Percentiles rank a stretch among this genome's conserved stretches.
Evolutionary conservation across 306 rosid genomes (phyloP).

Genomic region (Glycyrrhiza uralensis): DNA sequence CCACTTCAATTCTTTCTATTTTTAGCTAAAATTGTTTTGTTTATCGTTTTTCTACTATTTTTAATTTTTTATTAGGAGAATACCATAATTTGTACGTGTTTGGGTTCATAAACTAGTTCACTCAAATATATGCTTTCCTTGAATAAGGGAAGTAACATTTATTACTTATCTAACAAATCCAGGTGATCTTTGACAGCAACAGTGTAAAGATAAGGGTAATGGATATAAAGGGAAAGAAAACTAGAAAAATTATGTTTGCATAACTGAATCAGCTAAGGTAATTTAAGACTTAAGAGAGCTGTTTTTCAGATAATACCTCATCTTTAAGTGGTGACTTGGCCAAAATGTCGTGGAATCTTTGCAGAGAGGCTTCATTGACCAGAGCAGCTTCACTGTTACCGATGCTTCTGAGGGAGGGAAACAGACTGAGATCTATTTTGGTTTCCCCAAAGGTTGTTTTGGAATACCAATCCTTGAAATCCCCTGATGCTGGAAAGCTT

Average conservation of each 20-base stretch:
- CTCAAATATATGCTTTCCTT: not conserved
- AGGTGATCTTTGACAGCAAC: not conserved
- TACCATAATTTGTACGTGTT: too few relatives aligned
- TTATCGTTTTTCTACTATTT: too few relatives aligned
- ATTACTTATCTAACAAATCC: not conserved
- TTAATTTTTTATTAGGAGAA: too few relatives aligned
- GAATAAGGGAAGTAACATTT: not conserved
- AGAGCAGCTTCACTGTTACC: conserved; percentile 49
- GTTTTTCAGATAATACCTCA: conserved; percentile 31
- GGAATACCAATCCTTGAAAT: conserved; percentile 37
- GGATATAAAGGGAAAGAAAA: not conserved
- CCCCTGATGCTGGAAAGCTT: conserved; percentile 46
- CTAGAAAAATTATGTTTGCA: not conserved
- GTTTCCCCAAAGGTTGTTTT: conserved; percentile 45
- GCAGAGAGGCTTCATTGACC: conserved; percentile 45
- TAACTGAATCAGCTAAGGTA: not conserved
- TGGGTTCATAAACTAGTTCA: too few relatives aligned
- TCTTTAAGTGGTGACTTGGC: not conserved
- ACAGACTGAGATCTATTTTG: conserved; percentile 21
- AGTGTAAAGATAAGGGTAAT: not conserved
- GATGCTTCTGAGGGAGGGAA: conserved; percentile 58
- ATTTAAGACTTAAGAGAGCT: not conserved
- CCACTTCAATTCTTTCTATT: too few relatives aligned
- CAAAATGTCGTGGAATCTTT: conserved; percentile 32
- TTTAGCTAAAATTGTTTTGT: too few relatives aligned